Evolutionary conservation across 140 eudicot genomes (phyloP).

Genomic region (Bidens hawaiensis): DNA sequence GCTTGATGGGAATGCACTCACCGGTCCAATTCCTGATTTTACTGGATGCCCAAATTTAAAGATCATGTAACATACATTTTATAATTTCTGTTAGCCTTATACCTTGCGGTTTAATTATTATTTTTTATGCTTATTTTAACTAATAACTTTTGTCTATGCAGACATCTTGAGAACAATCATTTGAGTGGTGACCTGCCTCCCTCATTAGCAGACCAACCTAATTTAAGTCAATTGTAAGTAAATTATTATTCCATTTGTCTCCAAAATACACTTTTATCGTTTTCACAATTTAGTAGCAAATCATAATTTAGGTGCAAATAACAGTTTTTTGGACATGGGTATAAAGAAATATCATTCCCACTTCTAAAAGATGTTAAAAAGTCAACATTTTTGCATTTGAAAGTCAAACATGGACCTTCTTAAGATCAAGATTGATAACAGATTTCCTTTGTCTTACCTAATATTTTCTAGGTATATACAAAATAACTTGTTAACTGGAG

Average conservation of each 20-base stretch:
- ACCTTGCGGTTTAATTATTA: not conserved
- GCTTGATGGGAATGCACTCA: constrained; percentile 88
- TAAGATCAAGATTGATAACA: not conserved
- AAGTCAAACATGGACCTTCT: constrained; percentile 1
- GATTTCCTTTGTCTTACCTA: not conserved
- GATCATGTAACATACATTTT: constrained; percentile 47
- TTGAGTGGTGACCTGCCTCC: constrained; percentile 75
- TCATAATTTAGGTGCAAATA: not conserved
- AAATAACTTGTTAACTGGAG: constrained; percentile 76
- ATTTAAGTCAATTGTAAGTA: constrained; percentile 84
- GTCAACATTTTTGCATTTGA: not conserved
- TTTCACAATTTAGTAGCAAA: not conserved
- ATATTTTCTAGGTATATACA: constrained; percentile 50
- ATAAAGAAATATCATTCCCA: not conserved
- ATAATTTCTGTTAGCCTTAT: not conserved
- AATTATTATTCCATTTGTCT: constrained; percentile 1
- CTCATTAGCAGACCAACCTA: constrained; percentile 57
- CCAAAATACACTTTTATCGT: not conserved
- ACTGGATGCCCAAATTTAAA: constrained; percentile 69
- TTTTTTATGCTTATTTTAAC: not conserved
- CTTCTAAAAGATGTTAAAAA: not conserved
- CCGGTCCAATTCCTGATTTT: constrained; percentile 89
- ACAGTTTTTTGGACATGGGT: not conserved
- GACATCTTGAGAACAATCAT: constrained; percentile 92
- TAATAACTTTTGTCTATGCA: constrained; percentile 23